phyloP scores from a whole-genome alignment of 2,329 filamentous ascomycete species.

The Purpureocillium lavendulum region DNA sequence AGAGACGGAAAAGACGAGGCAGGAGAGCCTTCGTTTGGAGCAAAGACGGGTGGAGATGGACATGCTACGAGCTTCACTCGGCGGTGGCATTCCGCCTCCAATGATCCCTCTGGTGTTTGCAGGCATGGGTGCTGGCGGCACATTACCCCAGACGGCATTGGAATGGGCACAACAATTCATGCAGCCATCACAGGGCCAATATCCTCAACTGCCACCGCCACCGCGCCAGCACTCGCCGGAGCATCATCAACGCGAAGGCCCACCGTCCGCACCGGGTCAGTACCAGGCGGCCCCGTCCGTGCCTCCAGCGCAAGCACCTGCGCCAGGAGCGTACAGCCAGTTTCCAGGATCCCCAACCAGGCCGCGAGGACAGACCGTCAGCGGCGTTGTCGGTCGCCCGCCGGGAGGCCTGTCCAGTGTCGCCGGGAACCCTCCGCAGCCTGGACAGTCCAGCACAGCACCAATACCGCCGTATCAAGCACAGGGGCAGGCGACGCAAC shows the following conservation, averaged over 20 bases:
- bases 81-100: constrained; percentile 62
- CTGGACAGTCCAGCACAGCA: constrained; percentile 14
- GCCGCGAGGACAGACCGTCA: constrained; percentile 40
- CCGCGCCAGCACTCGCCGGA: constrained; percentile 45
- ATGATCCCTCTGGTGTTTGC: constrained; percentile 71
- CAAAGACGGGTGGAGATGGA: constrained; percentile 65
- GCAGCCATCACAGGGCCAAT: constrained; percentile 38
- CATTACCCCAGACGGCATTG: constrained; percentile 49
- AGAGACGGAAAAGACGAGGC: constrained; percentile 62
- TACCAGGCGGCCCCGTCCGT: constrained; percentile 27
- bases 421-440: constrained; percentile 35
- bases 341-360: constrained; percentile 44
- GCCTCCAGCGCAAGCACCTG: constrained; percentile 24
- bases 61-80: constrained; percentile 61
- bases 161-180: constrained; percentile 64
- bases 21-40: constrained; percentile 60
- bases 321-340: constrained; percentile 25
- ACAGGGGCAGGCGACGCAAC: constrained; percentile 45
- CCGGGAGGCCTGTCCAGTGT: constrained; percentile 33
- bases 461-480: constrained; percentile 32
- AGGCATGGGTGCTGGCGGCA: constrained; percentile 54
- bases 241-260: constrained; percentile 36
- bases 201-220: constrained; percentile 41
- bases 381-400: constrained; percentile 28
- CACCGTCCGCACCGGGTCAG: constrained; percentile 31